phyloP scores from a whole-genome alignment of 140 eudicot genomes.

The Ambrosia hybrid region DNA sequence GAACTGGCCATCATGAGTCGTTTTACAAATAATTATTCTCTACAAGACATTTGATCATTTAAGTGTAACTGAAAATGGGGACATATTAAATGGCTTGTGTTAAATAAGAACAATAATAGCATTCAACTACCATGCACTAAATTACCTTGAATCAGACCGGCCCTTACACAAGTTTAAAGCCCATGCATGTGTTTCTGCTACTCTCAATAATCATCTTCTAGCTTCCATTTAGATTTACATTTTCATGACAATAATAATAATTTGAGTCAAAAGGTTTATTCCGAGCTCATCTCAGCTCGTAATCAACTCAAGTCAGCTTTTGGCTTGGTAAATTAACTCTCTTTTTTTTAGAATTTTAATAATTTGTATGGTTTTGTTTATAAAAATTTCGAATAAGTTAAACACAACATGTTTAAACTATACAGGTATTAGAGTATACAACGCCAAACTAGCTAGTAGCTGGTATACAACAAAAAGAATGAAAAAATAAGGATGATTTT shows the following conservation, averaged over 20 bases:
- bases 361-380: too few species aligned
- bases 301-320: too few species aligned
- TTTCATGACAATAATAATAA: background rate
- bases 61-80: slow-evolving; percentile 25
- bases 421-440: too few species aligned
- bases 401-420: too few species aligned
- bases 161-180: slow-evolving; percentile 21
- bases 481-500: too few species aligned
- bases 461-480: too few species aligned
- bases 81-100: slow-evolving; percentile 34
- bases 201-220: background rate
- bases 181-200: slow-evolving; percentile 28
- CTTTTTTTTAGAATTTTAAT: too few species aligned
- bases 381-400: too few species aligned
- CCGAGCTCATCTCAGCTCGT: too few species aligned
- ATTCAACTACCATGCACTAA: slow-evolving; percentile 42
- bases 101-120: slow-evolving; percentile 41
- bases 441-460: too few species aligned
- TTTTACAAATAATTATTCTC: slow-evolving; percentile 19
- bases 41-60: slow-evolving; percentile 21
- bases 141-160: slow-evolving; percentile 26
- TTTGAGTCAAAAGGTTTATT: too few species aligned
- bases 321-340: too few species aligned
- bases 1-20: slow-evolving; percentile 16
- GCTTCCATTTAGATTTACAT: background rate